A percentile compares a stretch with the other conserved stretches of the same genome.
phyloP scores from a whole-genome alignment of 768 basidiomycete species.

The Trametes coccinea region DNA sequence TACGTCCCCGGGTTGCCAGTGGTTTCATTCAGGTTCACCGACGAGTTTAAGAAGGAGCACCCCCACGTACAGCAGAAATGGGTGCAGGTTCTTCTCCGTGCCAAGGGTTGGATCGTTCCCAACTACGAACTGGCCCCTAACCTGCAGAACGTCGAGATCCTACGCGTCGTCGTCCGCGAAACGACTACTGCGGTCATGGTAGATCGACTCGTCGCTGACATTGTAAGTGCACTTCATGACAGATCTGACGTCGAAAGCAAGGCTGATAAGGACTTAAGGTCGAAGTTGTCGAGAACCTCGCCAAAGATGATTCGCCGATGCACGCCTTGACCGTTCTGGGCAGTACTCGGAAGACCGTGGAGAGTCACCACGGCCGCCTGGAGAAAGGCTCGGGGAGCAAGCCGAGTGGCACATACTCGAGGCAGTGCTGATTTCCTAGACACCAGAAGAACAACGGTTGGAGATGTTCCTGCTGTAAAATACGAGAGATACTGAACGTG shows the following conservation, averaged over 20 bases:
- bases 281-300: slow-evolving; percentile 62
- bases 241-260: too few species aligned
- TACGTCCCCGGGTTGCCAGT: slow-evolving; percentile 56
- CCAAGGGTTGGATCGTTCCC: slow-evolving; percentile 59
- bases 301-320: slow-evolving; percentile 43
- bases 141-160: slow-evolving; percentile 52
- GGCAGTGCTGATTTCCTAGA: slow-evolving; percentile 53
- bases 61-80: slow-evolving; percentile 60
- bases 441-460: background rate
- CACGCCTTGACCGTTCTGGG: slow-evolving; percentile 52
- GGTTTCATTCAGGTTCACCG: slow-evolving; percentile 55
- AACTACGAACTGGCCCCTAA: slow-evolving; percentile 61
- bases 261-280: slow-evolving; percentile 39
- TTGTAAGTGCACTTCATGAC: slow-evolving; percentile 45
- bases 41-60: slow-evolving; percentile 50
- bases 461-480: too few species aligned
- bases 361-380: slow-evolving; percentile 47
- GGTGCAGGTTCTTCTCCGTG: slow-evolving; percentile 51
- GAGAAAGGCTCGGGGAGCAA: slow-evolving; percentile 48
- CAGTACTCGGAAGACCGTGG: slow-evolving; percentile 32
- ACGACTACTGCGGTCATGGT: slow-evolving; percentile 51
- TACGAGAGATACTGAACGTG: too few species aligned
- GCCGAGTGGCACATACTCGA: slow-evolving; percentile 65
- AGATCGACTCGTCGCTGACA: slow-evolving; percentile 58
- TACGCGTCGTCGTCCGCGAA: slow-evolving; percentile 64